Evolutionary conservation across 306 rosid genomes (phyloP), one percentile per base, ranked within the genome.

Genomic region (Coriaria nepalensis): DNA sequence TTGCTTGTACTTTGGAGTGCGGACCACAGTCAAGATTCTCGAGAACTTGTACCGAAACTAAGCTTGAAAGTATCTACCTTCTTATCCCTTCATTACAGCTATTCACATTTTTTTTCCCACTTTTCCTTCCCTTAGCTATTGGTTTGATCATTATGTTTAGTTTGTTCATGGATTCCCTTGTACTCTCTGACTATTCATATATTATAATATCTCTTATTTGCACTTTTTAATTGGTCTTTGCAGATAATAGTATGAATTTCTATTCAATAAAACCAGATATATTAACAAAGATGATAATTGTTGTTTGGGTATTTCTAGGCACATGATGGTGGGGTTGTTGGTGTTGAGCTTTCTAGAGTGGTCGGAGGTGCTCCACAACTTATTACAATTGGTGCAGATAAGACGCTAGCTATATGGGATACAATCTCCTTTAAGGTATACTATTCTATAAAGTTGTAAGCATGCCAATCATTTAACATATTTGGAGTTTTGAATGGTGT

Each of bases 401-500:
- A 92, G 77, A 79, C 98, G 47, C 69, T 92, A 79, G 98, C 96
- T 35, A 82, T 92, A 62, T 92, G 98, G 98, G 98, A 92, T 72
- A 92, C 96, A 0, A 56, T 92, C 67, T 77, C 96, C 40, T 92
- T 92, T 63, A 92, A 79, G 98, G 98, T 92, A 48, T 15, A 33
- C 37, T 35, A 47, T 39, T 33, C 43, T 50, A 7, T 11, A 36
- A 56, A 44, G 46, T 50, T 55, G 47, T 57, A 42, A 41, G 44
- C 35, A 49, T 40, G 51, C 34, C 63, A 49, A 49, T n/a, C 15
- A 60, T 62, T 37, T 66, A 14, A 56, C 37, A 40, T 20, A 42
- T 13, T 40, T 55, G 35, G 34, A 70, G 42, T 43, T 29, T 9
- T 35, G 40, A n/a, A 32, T 50, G 39, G 35, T 53, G 65, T 49